Percentiles rank a stretch among this genome's conserved stretches.
Conservation (phyloP, 2,329 filamentous ascomycete genomes). For the Camptophora hylomeconis region DNA sequence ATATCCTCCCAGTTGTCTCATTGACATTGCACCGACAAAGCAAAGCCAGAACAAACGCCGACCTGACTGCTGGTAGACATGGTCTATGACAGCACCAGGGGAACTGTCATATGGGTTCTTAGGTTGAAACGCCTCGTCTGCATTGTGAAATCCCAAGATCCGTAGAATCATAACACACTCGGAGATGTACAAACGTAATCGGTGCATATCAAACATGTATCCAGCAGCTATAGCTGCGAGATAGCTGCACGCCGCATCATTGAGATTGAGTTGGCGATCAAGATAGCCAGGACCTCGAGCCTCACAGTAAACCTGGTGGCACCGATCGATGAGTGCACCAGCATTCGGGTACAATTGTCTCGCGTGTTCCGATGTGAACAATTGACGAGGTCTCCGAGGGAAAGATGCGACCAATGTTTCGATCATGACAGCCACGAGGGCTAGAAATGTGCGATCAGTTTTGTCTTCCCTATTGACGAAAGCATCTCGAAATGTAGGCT, state of each 20-base stretch:
- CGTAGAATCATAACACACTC: conserved; percentile 31
- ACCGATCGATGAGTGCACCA: conserved; percentile 28
- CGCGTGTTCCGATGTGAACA: conserved; percentile 26
- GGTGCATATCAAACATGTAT: conserved; percentile 27
- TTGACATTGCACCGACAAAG: conserved; percentile 61
- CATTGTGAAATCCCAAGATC: conserved; percentile 25
- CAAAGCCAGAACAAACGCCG: conserved; percentile 67
- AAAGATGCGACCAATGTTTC: conserved; percentile 32
- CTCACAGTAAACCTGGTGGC: conserved; percentile 30
- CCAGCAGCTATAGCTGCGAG: conserved; percentile 28
- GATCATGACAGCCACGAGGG: conserved; percentile 33
- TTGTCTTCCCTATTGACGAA: conserved; percentile 30
- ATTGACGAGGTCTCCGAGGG: conserved; percentile 29
- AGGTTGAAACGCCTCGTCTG: conserved; percentile 15
- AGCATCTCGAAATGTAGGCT: conserved; percentile 31
- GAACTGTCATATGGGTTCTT: conserved; percentile 8
- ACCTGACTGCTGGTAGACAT: conserved; percentile 35
- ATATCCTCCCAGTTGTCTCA: conserved; percentile 62
- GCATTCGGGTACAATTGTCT: conserved; percentile 29
- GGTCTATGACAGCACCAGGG: conserved; percentile 18
- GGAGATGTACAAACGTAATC: conserved; percentile 29
- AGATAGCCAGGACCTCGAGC: conserved; percentile 32
- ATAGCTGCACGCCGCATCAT: conserved; percentile 33
- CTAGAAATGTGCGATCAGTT: conserved; percentile 29
- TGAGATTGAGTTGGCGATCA: conserved; percentile 28